Conservation (phyloP, 139 green algal species). For the Chloropicon primus region DNA sequence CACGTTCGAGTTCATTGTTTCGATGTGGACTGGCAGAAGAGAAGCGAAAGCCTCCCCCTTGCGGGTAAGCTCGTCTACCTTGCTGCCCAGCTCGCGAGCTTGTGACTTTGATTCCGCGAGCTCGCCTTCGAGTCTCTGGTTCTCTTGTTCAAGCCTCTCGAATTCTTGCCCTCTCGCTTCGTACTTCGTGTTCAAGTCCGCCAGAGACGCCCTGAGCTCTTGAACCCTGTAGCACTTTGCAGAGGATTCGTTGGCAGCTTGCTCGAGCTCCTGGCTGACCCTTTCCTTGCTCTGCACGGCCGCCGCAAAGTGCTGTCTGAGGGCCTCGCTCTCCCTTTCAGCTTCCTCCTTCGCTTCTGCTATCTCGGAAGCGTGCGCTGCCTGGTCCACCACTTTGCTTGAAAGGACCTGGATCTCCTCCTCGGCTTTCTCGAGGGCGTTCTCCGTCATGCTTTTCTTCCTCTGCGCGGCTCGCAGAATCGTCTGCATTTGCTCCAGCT, state of each 20-base stretch:
- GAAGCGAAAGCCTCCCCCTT: not conserved
- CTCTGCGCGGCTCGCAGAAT: not conserved
- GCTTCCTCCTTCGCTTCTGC: not conserved
- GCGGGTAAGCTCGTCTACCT: not conserved
- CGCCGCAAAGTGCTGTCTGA: not conserved
- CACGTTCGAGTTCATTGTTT: not conserved
- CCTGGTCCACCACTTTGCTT: not conserved
- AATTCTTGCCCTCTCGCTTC: not conserved
- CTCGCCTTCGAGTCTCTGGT: not conserved
- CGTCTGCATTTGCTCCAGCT: not conserved
- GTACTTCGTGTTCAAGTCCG: not conserved
- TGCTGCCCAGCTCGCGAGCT: not conserved
- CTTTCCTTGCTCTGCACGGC: not conserved
- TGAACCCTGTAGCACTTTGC: not conserved
- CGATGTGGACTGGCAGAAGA: not conserved
- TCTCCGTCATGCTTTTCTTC: not conserved
- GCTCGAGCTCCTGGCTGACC: not conserved
- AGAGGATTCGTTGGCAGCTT: not conserved
- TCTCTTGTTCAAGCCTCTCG: not conserved
- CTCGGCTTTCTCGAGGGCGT: not conserved
- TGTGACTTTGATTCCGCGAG: not conserved
- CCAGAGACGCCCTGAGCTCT: not conserved
- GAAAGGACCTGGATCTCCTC: not conserved
- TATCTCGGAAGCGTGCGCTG: not conserved
- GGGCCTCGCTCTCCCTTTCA: not conserved